Base-by-base conservation (phyloP, 805 yeast genomes). In the Sungouiozyma ichnusensis region DNA sequence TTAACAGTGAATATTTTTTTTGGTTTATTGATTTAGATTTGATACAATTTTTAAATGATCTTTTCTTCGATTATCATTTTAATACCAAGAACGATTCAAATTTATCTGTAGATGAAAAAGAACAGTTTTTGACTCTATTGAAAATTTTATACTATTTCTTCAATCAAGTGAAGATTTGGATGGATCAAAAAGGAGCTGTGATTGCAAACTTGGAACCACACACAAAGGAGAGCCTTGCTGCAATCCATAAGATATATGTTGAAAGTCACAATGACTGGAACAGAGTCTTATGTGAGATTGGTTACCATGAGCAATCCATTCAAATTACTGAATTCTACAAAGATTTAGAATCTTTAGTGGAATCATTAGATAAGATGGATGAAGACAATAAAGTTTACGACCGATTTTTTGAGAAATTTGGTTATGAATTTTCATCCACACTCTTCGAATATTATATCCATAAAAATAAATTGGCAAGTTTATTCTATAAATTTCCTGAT, bases 321-420 rank as follows among this genome's bases (percentile, higher is more conserved):
- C 62, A 63, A 6, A 68, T 86, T 20, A 75, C 86, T 0, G 94
- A 84, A 48, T 65, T 69, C 19, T 82, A 79, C 58, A 58, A 65
- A 15, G 94, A 87, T 55, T 70, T 80, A 51, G 65, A 73, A 29
- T 76, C 88, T 1, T 60, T 87, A 20, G 81, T 80, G 0, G 74
- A 68, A 40, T 52, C 58, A 2, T 46, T 61, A 32, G 57, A 58
- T 38, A 47, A 52, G 11, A 52, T 68, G 36, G 71, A 76, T 41
- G 68, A 64, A 8, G 67, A 63, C 32, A 76, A 71, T n/a, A 66
- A 66, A 33, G 45, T 66, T 16, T 76, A 77, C 48, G 67, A 64
- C 16, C 60, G 64, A 29, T 82, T 73, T 55, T 77, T 85, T 54
- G 70, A 71, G 14, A 68, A 68, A 39, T 84, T 74, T 59, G 85